These are phyloP conservation scores for Tausonia pullulans DNA, from an alignment of 1,284 basidiomycete species.

Conservation along the genomic window DNA sequence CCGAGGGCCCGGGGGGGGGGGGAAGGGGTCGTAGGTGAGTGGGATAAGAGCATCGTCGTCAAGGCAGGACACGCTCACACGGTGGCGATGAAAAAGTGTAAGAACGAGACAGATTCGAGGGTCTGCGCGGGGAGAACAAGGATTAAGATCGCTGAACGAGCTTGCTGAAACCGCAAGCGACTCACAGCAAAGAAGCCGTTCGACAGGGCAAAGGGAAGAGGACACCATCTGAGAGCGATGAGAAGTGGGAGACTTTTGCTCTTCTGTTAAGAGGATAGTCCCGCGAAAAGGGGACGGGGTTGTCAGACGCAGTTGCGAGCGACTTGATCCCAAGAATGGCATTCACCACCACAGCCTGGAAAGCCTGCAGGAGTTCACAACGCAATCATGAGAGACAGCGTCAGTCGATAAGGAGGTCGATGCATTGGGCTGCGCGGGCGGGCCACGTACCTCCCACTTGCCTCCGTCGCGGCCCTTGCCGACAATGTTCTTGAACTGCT, in stretches of 20 bases:
- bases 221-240: constrained; percentile 12
- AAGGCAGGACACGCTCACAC: not conserved
- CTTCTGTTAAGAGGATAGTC: not conserved
- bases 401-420: no score
- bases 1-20: not conserved
- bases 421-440: no score
- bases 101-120: constrained; percentile 1
- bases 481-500: constrained; percentile 1
- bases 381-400: no score
- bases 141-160: not conserved
- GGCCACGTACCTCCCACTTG: constrained; percentile 2
- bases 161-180: not conserved
- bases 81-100: constrained; percentile 12
- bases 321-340: not conserved
- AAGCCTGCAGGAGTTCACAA: not conserved
- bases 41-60: not conserved
- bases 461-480: constrained; percentile 3
- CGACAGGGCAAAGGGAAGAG: constrained; percentile 9
- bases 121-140: not conserved
- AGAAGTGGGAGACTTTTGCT: constrained; percentile 5
- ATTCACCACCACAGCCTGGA: constrained; percentile 6
- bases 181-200: constrained; percentile 11
- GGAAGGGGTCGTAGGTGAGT: not conserved
- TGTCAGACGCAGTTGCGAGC: not conserved
- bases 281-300: no score